Evolutionary conservation across 2,329 filamentous ascomycete genomes (phyloP), one percentile per base, ranked within the genome.

Genomic region (Beauveria medogensis): DNA sequence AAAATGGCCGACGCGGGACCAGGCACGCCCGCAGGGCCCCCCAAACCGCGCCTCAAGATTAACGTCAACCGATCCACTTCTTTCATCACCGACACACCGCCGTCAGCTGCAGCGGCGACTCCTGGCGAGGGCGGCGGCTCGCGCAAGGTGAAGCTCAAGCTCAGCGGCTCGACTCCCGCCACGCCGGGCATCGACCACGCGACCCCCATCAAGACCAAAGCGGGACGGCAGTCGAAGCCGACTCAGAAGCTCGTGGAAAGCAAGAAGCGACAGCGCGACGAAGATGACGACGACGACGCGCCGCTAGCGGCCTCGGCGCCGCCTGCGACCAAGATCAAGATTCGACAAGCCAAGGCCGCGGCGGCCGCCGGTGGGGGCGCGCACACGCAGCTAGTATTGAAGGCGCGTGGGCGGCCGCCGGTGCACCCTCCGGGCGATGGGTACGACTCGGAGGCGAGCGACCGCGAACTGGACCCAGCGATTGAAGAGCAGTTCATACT

Each of bases 401-500:
- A 86, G 68, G 78, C 84, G 54, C 85, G 87, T 67, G 88, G 87
- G n/a, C 82, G 85, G 64, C 80, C 84, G 1, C 88, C 90, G 7
- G 78, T 82, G 37, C 83, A 90, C 64, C 86, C 86, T 5, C 83
- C 85, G 1, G 94, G 94, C 56, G 91, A 96, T 60, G 94, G 93
- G 8, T 99, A 97, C 74, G 94, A 99, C 72, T 97, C 92, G 3
- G 94, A 97, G 73, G 91, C 92, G 14, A 94, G 92, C 60, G 94
- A 97, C 70, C 85, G 88, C 16, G 94, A 99, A 73, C 75, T 79
- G 10, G 94, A 99, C 69, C 94, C 94, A 0, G 82, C 89, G 1
- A 90, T 96, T 63, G 93, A 97, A 73, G 89, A 93, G 69, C 88
- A 95, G 65, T 91, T 97, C 66, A 81, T 99, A 9, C 74, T 99